These are phyloP conservation scores for Cladosporium phlei DNA, from an alignment of 2,329 filamentous ascomycete genomes.

Conservation along the genomic window DNA sequence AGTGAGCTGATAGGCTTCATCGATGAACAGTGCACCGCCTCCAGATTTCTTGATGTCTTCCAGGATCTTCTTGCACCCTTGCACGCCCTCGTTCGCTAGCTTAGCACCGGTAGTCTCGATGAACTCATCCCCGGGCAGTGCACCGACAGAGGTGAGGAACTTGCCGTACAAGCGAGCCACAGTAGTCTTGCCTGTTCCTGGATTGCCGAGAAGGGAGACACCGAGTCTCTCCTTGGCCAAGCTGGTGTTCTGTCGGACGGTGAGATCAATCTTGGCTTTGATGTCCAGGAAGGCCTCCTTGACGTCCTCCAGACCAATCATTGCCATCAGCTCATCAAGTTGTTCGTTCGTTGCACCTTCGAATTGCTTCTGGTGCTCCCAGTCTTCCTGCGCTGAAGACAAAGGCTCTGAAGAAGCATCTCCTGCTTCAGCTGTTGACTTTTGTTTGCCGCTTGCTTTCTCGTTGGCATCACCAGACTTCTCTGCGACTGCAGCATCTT, in stretches of 20 bases:
- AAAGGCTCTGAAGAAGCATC: background rate
- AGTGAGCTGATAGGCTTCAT: slow-evolving; percentile 72
- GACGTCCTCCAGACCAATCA: slow-evolving; percentile 67
- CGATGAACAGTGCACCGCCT: slow-evolving; percentile 70
- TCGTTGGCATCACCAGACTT: no score
- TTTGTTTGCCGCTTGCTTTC: no score
- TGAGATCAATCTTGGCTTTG: slow-evolving; percentile 59
- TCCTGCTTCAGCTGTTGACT: no score
- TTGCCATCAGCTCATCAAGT: slow-evolving; percentile 61
- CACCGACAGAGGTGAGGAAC: slow-evolving; percentile 58
- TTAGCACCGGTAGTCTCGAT: background rate
- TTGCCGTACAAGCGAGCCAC: slow-evolving; percentile 66
- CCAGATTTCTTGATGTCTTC: slow-evolving; percentile 53
- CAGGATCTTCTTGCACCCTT: slow-evolving; percentile 53
- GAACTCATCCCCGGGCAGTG: slow-evolving; percentile 43
- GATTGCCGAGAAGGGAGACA: slow-evolving; percentile 63
- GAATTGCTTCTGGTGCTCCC: slow-evolving; percentile 55
- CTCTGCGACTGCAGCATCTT: no score
- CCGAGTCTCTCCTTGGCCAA: slow-evolving; percentile 58
- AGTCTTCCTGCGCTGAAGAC: slow-evolving; percentile 48
- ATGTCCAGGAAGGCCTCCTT: slow-evolving; percentile 60
- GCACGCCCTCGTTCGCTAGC: slow-evolving; percentile 47
- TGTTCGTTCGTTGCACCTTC: slow-evolving; percentile 49
- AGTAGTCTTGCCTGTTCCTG: slow-evolving; percentile 74
- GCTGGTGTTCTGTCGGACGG: slow-evolving; percentile 53